A percentile compares a stretch with the other conserved stretches of the same genome.
Conservation (phyloP, 495 filamentous ascomycete species). For the Rusavskia elegans region DNA sequence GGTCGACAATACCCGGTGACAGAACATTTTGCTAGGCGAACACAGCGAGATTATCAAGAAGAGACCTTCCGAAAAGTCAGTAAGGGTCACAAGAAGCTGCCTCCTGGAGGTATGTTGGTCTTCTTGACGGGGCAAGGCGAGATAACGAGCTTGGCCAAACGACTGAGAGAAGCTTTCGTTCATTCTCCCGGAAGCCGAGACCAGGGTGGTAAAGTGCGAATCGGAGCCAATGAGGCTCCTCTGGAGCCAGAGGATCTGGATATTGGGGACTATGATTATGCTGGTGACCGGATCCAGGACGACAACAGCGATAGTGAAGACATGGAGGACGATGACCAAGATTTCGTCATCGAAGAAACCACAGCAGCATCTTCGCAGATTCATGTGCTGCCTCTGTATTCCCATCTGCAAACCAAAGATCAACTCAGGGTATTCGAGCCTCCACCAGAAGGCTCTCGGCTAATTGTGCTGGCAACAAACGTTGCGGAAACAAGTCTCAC, state of each 20-base stretch:
- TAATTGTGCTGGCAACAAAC: constrained; percentile 90
- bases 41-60: constrained; percentile 73
- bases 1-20: constrained; percentile 89
- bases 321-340: constrained; percentile 36
- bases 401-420: constrained; percentile 81
- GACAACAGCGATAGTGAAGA: constrained; percentile 29
- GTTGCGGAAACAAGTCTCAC: constrained; percentile 95
- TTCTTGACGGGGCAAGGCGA: constrained; percentile 93
- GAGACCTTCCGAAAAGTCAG: constrained; percentile 80
- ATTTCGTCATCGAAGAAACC: constrained; percentile 48
- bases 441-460: constrained; percentile 66
- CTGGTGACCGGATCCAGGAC: constrained; percentile 23
- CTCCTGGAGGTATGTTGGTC: constrained; percentile 82
- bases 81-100: constrained; percentile 78
- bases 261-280: constrained; percentile 42
- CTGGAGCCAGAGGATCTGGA: constrained; percentile 81
- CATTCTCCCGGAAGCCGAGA: constrained; percentile 35
- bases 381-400: constrained; percentile 84
- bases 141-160: constrained; percentile 62
- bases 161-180: constrained; percentile 56
- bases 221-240: constrained; percentile 63
- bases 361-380: constrained; percentile 41
- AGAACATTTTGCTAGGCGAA: constrained; percentile 71
- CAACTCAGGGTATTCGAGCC: constrained; percentile 88
- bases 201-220: constrained; percentile 46